Conservation (phyloP, 2,329 filamentous ascomycete species). For the Xylariaceae sp. region DNA sequence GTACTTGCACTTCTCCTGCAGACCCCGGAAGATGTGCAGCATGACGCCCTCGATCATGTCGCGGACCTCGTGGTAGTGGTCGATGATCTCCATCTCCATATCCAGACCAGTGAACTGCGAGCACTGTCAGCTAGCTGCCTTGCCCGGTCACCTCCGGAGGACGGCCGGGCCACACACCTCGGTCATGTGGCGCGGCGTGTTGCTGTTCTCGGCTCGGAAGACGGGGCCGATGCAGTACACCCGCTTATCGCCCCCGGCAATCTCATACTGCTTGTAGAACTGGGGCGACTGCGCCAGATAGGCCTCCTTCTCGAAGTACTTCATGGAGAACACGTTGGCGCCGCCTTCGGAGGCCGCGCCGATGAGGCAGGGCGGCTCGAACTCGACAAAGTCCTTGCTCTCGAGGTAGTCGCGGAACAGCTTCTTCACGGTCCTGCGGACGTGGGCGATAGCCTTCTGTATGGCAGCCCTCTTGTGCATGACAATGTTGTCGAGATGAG, state of each 20-base stretch:
- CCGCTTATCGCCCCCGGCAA: conserved; percentile 68
- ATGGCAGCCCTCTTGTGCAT: conserved; percentile 89
- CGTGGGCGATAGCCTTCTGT: conserved; percentile 67
- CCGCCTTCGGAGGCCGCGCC: conserved; percentile 90
- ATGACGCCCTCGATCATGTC: conserved; percentile 66
- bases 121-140: conserved; percentile 4
- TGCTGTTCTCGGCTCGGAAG: conserved; percentile 79
- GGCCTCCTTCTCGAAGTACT: conserved; percentile 81
- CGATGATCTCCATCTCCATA: conserved; percentile 82
- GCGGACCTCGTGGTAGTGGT: conserved; percentile 69
- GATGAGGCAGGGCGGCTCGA: conserved; percentile 85
- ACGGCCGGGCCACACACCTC: conserved; percentile 46
- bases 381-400: conserved; percentile 66
- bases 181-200: conserved; percentile 78
- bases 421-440: conserved; percentile 51
- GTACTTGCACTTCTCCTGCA: conserved; percentile 57
- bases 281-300: conserved; percentile 76
- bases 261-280: conserved; percentile 83
- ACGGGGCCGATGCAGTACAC: conserved; percentile 75
- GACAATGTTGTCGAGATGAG: conserved; percentile 82
- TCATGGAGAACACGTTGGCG: conserved; percentile 80
- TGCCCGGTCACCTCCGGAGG: background rate
- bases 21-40: conserved; percentile 70
- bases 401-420: conserved; percentile 76
- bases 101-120: conserved; percentile 80